Conservation (phyloP, 345 rosid genomes). For the Moricandia arvensis region DNA sequence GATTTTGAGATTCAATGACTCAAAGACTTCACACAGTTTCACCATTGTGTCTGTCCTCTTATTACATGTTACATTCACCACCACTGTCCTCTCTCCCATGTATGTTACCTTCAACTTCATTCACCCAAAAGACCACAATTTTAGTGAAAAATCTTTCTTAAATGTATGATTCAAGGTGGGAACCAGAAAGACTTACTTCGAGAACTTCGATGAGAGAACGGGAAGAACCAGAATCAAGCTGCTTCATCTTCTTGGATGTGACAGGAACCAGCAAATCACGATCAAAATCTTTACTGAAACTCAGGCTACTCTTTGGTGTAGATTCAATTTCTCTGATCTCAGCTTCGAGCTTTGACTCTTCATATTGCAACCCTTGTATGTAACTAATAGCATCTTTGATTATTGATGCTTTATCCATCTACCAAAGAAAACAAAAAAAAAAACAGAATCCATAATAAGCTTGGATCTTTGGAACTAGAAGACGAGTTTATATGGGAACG, state of each 20-base stretch:
- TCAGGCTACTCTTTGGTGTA: slow-evolving; percentile 38
- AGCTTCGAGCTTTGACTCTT: slow-evolving; percentile 61
- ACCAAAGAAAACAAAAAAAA: not conserved
- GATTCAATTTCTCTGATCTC: slow-evolving; percentile 84
- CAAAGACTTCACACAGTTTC: slow-evolving; percentile 78
- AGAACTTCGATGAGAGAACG: slow-evolving; percentile 65
- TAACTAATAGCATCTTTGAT: slow-evolving; percentile 90
- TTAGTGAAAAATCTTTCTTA: not conserved
- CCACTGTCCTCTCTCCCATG: slow-evolving; percentile 70
- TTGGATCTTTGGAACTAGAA: not conserved
- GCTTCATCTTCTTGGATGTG: slow-evolving; percentile 76
- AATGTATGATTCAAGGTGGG: not conserved
- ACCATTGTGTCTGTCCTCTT: slow-evolving; percentile 86
- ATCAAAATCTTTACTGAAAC: slow-evolving; percentile 46
- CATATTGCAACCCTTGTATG: slow-evolving; percentile 78
- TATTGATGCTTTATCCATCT: slow-evolving; percentile 99
- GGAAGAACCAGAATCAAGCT: slow-evolving; percentile 44
- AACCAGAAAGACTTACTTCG: slow-evolving; percentile 28
- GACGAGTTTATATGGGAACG: not conserved
- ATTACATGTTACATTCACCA: slow-evolving; percentile 82
- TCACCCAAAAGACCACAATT: not conserved
- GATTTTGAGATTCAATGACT: slow-evolving; percentile 72
- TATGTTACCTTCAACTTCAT: slow-evolving; percentile 63
- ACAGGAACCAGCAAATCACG: slow-evolving; percentile 56
- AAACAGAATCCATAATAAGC: not conserved